These are phyloP conservation scores for Wickerhamiella brachini DNA, from an alignment of 805 yeast genomes.

Conservation along the genomic window DNA sequence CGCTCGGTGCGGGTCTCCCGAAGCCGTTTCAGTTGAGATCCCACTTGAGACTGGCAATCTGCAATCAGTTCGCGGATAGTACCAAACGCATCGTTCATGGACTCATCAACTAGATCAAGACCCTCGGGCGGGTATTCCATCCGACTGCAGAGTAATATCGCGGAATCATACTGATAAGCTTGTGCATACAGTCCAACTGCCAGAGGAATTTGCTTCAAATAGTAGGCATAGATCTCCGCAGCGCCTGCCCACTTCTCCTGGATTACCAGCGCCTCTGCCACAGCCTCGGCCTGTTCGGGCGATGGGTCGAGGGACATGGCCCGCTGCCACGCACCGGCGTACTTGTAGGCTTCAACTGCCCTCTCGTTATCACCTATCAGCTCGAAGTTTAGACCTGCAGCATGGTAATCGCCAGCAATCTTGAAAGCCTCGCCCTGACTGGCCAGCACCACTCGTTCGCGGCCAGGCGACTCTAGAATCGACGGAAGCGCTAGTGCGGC, in stretches of 20 bases:
- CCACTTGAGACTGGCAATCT: conserved; percentile 80
- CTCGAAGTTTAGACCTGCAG: conserved; percentile 72
- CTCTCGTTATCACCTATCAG: conserved; percentile 38
- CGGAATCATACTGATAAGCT: conserved; percentile 60
- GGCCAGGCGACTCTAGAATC: conserved; percentile 36
- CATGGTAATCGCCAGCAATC: conserved; percentile 43
- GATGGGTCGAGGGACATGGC: conserved; percentile 46
- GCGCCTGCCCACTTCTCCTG: conserved; percentile 57
- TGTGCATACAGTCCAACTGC: conserved; percentile 61
- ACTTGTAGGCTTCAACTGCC: conserved; percentile 58
- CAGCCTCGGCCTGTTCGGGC: conserved; percentile 28
- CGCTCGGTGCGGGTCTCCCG: conserved; percentile 79
- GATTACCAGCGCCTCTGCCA: conserved; percentile 45
- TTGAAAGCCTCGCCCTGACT: conserved; percentile 51
- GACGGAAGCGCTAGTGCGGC: conserved; percentile 48
- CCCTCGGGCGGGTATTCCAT: conserved; percentile 20
- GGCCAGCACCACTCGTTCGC: conserved; percentile 38
- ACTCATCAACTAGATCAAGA: conserved; percentile 38
- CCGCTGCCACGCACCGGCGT: conserved; percentile 72
- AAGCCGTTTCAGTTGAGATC: conserved; percentile 69
- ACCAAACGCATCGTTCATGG: conserved; percentile 79
- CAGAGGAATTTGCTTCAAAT: conserved; percentile 44
- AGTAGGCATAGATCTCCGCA: conserved; percentile 56
- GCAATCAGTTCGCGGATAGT: conserved; percentile 74
- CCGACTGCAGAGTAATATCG: conserved; percentile 45